Evolutionary conservation across 164 flowering plant genomes (phyloP).

Genomic region (Stephania japonica): DNA sequence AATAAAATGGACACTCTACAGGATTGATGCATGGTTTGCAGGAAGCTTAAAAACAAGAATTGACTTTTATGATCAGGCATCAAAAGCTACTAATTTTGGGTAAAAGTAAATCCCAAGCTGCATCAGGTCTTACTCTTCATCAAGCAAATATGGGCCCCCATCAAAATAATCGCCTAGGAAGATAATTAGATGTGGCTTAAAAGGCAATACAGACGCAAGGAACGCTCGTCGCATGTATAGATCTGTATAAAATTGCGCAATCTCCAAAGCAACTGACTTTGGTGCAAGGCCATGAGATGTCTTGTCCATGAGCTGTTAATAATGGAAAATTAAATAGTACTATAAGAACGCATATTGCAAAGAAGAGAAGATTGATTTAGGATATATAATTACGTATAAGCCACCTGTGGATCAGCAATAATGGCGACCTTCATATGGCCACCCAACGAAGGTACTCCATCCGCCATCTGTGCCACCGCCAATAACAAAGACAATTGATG

Average conservation of each 20-base stretch:
- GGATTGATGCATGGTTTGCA: not conserved
- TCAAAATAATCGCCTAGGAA: conserved; percentile 91
- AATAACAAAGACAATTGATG: too few relatives aligned
- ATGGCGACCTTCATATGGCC: conserved; percentile 65
- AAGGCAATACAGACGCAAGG: conserved; percentile 57
- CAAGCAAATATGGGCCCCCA: conserved; percentile 68
- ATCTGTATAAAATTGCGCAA: conserved; percentile 73
- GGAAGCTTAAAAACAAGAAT: not conserved
- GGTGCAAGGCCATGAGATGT: conserved; percentile 65
- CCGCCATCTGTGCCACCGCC: conserved; percentile 35
- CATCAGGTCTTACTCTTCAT: conserved; percentile 73
- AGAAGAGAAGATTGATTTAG: not conserved
- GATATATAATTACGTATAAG: not conserved
- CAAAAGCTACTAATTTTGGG: not conserved
- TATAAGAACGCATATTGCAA: not conserved
- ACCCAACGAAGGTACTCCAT: conserved; percentile 18
- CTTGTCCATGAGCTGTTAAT: conserved; percentile 72
- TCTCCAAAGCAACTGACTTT: conserved; percentile 66
- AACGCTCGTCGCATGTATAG: conserved; percentile 83
- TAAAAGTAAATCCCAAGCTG: not conserved
- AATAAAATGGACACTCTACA: not conserved
- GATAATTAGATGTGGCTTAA: conserved; percentile 68
- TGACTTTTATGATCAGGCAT: not conserved
- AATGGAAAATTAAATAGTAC: conserved; percentile 2
- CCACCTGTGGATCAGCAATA: conserved; percentile 87